These are phyloP conservation scores for Bipolaris bicolor DNA, from an alignment of 2,329 filamentous ascomycete genomes.

Conservation along the genomic window DNA sequence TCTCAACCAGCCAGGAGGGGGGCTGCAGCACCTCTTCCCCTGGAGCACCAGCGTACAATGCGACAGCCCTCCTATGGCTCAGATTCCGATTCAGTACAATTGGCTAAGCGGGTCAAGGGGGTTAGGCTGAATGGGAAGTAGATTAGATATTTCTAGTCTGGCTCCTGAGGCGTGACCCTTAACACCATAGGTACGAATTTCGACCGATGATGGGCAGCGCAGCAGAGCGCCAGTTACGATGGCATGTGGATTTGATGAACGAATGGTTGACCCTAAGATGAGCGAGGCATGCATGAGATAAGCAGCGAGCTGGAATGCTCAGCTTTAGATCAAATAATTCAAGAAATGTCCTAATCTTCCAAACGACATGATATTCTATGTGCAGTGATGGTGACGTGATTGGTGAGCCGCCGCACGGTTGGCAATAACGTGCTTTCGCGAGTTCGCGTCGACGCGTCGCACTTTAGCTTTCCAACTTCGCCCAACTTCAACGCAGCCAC, in stretches of 20 bases:
- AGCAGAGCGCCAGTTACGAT: neutral
- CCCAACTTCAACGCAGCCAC: slow-evolving; percentile 15
- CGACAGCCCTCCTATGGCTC: slow-evolving; percentile 44
- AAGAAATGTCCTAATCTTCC: slow-evolving; percentile 8
- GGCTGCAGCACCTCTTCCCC: slow-evolving; percentile 47
- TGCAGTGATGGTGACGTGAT: slow-evolving; percentile 19
- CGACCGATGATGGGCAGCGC: slow-evolving; percentile 16
- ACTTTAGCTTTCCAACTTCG: slow-evolving; percentile 31
- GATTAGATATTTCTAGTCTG: slow-evolving; percentile 16
- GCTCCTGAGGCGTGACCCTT: slow-evolving; percentile 24
- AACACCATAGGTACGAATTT: slow-evolving; percentile 28
- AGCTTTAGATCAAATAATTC: slow-evolving; percentile 2
- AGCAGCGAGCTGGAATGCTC: neutral
- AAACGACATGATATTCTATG: neutral
- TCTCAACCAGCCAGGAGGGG: slow-evolving; percentile 44
- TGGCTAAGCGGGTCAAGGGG: slow-evolving; percentile 70
- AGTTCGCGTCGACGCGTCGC: slow-evolving; percentile 39
- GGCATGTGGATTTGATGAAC: slow-evolving; percentile 5
- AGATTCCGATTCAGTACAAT: slow-evolving; percentile 62
- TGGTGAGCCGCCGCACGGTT: slow-evolving; percentile 16
- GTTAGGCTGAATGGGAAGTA: slow-evolving; percentile 58
- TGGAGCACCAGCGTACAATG: slow-evolving; percentile 25
- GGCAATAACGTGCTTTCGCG: slow-evolving; percentile 42
- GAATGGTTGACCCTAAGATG: slow-evolving; percentile 1
- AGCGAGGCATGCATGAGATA: slow-evolving; percentile 13